A percentile compares a stretch with the other conserved stretches of the same genome.
Evolutionary conservation across 768 basidiomycete species (phyloP).

Genomic region (Bullera alba): DNA sequence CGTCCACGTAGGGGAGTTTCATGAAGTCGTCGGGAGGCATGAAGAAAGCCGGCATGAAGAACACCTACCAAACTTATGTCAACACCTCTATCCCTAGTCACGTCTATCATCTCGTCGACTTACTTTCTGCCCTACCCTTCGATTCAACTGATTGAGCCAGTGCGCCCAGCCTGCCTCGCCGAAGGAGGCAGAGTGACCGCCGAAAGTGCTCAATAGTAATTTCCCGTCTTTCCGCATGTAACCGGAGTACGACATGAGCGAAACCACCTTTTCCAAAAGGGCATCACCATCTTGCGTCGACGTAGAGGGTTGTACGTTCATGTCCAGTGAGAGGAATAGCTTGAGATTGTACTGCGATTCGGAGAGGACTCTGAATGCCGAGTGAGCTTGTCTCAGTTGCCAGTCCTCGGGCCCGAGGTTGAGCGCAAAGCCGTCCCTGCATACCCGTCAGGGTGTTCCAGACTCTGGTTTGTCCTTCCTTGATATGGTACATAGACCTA

Average conservation of each 20-base stretch:
- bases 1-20: conserved; percentile 34
- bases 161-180: conserved; percentile 36
- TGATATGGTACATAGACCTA: conserved; percentile 6
- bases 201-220: conserved; percentile 40
- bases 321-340: conserved; percentile 43
- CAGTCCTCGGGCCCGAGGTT: conserved; percentile 45
- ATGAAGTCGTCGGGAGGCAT: conserved; percentile 38
- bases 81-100: too few relatives aligned
- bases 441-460: neutral
- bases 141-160: conserved; percentile 21
- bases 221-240: conserved; percentile 24
- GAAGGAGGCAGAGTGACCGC: conserved; percentile 34
- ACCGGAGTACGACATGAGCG: conserved; percentile 5
- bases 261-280: conserved; percentile 14
- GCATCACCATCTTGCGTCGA: conserved; percentile 10
- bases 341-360: conserved; percentile 7
- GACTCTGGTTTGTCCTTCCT: neutral
- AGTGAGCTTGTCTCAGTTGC: conserved; percentile 41
- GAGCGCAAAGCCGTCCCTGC: conserved; percentile 42
- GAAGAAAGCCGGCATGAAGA: conserved; percentile 46
- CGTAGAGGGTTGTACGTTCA: conserved; percentile 39
- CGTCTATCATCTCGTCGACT: neutral
- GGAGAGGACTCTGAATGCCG: conserved; percentile 22
- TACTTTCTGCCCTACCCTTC: conserved; percentile 23
- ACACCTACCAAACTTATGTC: conserved; percentile 39